A percentile compares a stretch with the other conserved stretches of the same genome.
Evolutionary conservation across 2,329 filamentous ascomycete genomes (phyloP).

Genomic region (Curvularia sp.): DNA sequence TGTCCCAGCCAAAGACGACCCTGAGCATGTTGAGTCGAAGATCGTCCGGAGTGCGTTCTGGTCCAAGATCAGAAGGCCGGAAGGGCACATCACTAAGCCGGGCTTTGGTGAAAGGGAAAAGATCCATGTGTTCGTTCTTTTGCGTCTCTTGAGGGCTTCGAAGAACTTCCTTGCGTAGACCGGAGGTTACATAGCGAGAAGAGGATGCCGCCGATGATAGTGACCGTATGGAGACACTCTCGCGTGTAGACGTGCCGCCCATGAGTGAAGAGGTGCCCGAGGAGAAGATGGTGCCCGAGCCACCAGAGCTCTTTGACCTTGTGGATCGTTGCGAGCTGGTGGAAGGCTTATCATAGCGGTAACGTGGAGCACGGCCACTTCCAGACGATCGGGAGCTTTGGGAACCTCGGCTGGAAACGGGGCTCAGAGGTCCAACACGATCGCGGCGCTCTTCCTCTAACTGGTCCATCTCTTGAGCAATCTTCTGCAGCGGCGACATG

Average conservation of each 20-base stretch:
- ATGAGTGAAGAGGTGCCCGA: constrained; percentile 64
- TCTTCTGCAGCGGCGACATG: constrained; percentile 75
- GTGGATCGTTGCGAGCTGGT: constrained; percentile 30
- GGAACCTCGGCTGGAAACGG: constrained; percentile 71
- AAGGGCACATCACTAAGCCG: constrained; percentile 85
- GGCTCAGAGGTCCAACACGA: constrained; percentile 70
- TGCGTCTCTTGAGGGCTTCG: constrained; percentile 75
- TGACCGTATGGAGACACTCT: constrained; percentile 65
- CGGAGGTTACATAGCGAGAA: constrained; percentile 63
- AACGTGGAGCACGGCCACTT: constrained; percentile 52
- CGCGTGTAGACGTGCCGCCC: constrained; percentile 48
- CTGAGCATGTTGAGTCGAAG: constrained; percentile 88
- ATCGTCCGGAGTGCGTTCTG: constrained; percentile 66
- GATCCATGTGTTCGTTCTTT: constrained; percentile 67
- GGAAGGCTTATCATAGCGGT: constrained; percentile 56
- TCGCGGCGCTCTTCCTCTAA: constrained; percentile 67
- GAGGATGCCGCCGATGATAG: constrained; percentile 57
- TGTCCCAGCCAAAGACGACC: constrained; percentile 94
- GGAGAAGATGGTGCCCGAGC: constrained; percentile 71
- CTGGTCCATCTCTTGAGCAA: constrained; percentile 73
- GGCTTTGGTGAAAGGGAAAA: constrained; percentile 85
- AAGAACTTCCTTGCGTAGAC: constrained; percentile 79
- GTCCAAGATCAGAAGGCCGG: constrained; percentile 67
- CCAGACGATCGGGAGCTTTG: constrained; percentile 61
- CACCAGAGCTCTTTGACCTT: constrained; percentile 41